These are phyloP conservation scores for Sarocladiaceae sp. DNA, from an alignment of 2,329 filamentous ascomycete genomes.

Conservation along the genomic window DNA sequence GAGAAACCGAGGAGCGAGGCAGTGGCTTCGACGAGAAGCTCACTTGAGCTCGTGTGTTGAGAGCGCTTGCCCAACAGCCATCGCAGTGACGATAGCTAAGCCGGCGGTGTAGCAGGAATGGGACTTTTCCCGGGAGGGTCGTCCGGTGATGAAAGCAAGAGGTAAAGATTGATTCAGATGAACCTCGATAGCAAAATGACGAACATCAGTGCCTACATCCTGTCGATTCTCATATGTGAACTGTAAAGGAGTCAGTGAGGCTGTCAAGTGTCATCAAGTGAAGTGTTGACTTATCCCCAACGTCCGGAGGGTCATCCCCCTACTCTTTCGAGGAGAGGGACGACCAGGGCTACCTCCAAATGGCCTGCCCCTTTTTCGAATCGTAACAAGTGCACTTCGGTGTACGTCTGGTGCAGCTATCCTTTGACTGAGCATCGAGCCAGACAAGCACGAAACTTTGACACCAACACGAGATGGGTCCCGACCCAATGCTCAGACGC, in stretches of 20 bases:
- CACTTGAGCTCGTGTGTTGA: too few species aligned
- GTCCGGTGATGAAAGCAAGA: too few species aligned
- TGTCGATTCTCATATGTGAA: background rate
- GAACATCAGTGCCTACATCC: background rate
- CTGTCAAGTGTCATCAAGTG: constrained; percentile 9
- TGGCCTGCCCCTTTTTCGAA: constrained; percentile 10
- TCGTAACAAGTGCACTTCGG: background rate
- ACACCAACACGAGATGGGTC: constrained; percentile 92
- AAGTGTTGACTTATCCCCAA: constrained; percentile 47
- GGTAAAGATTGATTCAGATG: too few species aligned
- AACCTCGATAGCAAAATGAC: too few species aligned
- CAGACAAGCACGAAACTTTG: constrained; percentile 92
- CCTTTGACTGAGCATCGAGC: constrained; percentile 18
- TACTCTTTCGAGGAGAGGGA: constrained; percentile 46
- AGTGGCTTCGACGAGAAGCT: too few species aligned
- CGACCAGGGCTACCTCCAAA: constrained; percentile 42
- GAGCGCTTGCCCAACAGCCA: too few species aligned
- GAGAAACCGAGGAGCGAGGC: too few species aligned
- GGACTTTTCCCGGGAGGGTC: too few species aligned
- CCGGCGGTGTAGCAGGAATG: too few species aligned
- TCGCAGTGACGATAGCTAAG: too few species aligned
- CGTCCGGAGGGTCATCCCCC: constrained; percentile 40
- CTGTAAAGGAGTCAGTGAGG: background rate
- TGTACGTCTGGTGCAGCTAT: background rate
- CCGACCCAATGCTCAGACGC: constrained; percentile 26